Evolutionary conservation across 768 basidiomycete species (phyloP).

Genomic region (Bullera alba): DNA sequence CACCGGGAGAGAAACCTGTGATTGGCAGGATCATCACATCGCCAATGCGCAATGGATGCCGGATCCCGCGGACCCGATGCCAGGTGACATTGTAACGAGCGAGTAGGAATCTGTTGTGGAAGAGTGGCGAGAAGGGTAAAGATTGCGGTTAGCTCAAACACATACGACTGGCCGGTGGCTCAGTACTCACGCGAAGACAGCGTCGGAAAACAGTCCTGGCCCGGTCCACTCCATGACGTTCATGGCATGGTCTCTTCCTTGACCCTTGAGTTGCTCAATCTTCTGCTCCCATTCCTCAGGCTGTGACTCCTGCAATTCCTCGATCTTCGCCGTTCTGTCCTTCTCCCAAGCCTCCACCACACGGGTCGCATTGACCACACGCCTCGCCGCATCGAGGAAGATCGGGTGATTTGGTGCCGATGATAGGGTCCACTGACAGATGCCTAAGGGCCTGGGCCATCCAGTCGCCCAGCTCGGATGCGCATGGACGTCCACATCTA

Average conservation of each 20-base stretch:
- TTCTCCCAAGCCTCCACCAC: conserved; percentile 24
- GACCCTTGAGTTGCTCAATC: conserved; percentile 6
- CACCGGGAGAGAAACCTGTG: conserved; percentile 33
- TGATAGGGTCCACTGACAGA: conserved; percentile 44
- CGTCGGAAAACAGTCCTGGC: conserved; percentile 32
- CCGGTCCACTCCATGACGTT: conserved; percentile 43
- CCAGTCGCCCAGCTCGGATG: conserved; percentile 11
- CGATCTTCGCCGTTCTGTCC: conserved; percentile 9
- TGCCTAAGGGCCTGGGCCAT: conserved; percentile 32
- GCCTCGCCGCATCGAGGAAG: conserved; percentile 33
- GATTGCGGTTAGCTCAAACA: background rate
- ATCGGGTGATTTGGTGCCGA: conserved; percentile 40
- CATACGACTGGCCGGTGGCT: background rate
- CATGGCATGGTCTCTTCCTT: conserved; percentile 16
- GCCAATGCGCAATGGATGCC: conserved; percentile 40
- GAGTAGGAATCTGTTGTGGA: conserved; percentile 27
- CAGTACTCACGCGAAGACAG: conserved; percentile 25
- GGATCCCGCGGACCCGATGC: conserved; percentile 26
- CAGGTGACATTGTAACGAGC: conserved; percentile 39
- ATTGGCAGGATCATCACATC: conserved; percentile 40
- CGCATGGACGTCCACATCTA: conserved; percentile 33
- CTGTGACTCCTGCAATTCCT: background rate
- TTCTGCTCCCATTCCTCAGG: conserved; percentile 5
- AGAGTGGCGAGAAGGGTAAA: background rate
- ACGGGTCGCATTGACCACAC: conserved; percentile 32